These are phyloP conservation scores for Rhodotorula sp. DNA, from an alignment of 1,284 basidiomycete species.

Conservation along the genomic window DNA sequence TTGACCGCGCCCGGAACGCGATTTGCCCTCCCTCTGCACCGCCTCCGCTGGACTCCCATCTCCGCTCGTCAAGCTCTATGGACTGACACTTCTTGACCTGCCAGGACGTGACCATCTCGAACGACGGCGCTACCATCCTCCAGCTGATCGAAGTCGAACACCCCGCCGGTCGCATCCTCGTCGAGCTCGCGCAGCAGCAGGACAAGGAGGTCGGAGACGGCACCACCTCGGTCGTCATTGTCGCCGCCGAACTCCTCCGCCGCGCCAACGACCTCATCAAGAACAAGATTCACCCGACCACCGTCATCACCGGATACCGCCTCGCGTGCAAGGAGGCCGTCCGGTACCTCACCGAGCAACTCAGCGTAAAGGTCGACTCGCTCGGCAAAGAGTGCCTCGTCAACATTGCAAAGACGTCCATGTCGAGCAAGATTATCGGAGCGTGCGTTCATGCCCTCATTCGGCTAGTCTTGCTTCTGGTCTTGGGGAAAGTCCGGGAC, in stretches of 20 bases:
- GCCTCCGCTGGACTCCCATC: neutral
- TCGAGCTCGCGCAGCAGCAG: slow-evolving; percentile 97
- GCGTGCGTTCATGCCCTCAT: slow-evolving; percentile 60
- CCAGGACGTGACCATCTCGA: slow-evolving; percentile 98
- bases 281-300: slow-evolving; percentile 98
- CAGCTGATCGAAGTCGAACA: slow-evolving; percentile 57
- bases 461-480: neutral
- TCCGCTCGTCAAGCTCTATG: neutral
- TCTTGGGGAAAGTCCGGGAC: neutral
- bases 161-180: slow-evolving; percentile 73
- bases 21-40: neutral
- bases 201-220: slow-evolving; percentile 99
- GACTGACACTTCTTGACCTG: slow-evolving; percentile 2
- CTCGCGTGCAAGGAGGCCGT: slow-evolving; percentile 96
- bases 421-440: slow-evolving; percentile 98
- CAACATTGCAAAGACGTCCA: slow-evolving; percentile 97
- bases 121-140: slow-evolving; percentile 98
- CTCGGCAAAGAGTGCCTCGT: slow-evolving; percentile 88
- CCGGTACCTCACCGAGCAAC: slow-evolving; percentile 96
- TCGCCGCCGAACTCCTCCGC: slow-evolving; percentile 91
- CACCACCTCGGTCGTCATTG: slow-evolving; percentile 96
- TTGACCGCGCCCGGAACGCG: too few relatives aligned
- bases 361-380: slow-evolving; percentile 90
- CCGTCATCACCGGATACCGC: slow-evolving; percentile 97
- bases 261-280: slow-evolving; percentile 98